Percentiles rank a stretch among this genome's conserved stretches.
Conservation (phyloP, 1,284 basidiomycete species). For the Ustilago cynodontis region DNA sequence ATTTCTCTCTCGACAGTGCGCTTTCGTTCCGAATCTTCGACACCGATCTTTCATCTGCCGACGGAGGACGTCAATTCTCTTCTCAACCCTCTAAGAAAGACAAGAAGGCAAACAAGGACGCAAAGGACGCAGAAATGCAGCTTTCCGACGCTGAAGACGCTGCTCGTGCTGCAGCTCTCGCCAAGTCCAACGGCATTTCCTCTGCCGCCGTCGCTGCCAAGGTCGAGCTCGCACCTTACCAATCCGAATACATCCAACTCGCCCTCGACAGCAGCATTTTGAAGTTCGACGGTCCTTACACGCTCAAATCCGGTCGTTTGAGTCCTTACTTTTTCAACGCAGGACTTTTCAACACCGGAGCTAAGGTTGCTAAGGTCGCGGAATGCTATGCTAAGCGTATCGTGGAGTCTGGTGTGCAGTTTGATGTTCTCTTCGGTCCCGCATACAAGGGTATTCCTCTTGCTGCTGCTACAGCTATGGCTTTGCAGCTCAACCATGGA, state of each 20-base stretch:
- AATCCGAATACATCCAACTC: slow-evolving; percentile 65
- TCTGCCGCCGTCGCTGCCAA: slow-evolving; percentile 19
- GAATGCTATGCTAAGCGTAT: slow-evolving; percentile 85
- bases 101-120: slow-evolving; percentile 14
- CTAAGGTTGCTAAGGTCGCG: slow-evolving; percentile 82
- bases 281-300: slow-evolving; percentile 68
- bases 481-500: slow-evolving; percentile 77
- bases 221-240: slow-evolving; percentile 59
- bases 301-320: slow-evolving; percentile 84
- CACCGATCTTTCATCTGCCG: slow-evolving; percentile 60
- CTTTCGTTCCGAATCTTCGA: slow-evolving; percentile 66
- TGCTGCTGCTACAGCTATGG: slow-evolving; percentile 86
- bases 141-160: slow-evolving; percentile 46
- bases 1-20: slow-evolving; percentile 35
- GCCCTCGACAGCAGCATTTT: slow-evolving; percentile 63
- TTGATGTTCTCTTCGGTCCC: slow-evolving; percentile 94
- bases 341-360: slow-evolving; percentile 83
- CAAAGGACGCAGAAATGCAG: slow-evolving; percentile 31
- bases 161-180: slow-evolving; percentile 35
- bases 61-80: slow-evolving; percentile 62
- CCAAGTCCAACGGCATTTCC: slow-evolving; percentile 9
- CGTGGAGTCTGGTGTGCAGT: slow-evolving; percentile 73
- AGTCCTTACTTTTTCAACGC: slow-evolving; percentile 99
- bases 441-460: slow-evolving; percentile 99
- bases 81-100: slow-evolving; percentile 42